A percentile compares a stretch with the other conserved stretches of the same genome.
Evolutionary conservation across 169 alveolate genomes (phyloP).

Genomic region (Prorocentrum cordatum): DNA sequence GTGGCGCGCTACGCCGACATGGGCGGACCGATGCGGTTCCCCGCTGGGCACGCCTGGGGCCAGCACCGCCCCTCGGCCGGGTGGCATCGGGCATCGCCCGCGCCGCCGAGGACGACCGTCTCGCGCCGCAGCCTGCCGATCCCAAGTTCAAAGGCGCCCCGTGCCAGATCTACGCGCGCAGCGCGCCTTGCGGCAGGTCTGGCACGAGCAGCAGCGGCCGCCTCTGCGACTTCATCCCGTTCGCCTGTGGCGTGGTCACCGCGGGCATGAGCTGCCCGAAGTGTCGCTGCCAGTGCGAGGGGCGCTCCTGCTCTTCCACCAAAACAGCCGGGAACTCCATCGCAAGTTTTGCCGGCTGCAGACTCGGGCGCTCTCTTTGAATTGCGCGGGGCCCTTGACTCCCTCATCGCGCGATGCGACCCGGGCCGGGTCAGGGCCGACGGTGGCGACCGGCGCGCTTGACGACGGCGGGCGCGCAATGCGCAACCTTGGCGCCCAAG

Average conservation of each 20-base stretch:
- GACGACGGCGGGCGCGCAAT: too few relatives aligned
- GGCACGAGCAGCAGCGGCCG: constrained; percentile 28
- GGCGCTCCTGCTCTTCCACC: too few relatives aligned
- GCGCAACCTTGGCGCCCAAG: too few relatives aligned
- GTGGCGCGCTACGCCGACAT: too few relatives aligned
- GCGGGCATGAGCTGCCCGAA: constrained; percentile 10
- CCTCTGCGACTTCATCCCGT: background rate
- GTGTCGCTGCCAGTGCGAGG: too few relatives aligned
- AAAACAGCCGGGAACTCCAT: background rate
- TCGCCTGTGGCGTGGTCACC: constrained; percentile 3
- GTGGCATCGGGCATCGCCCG: too few relatives aligned
- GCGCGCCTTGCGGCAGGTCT: constrained; percentile 25
- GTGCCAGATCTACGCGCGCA: constrained; percentile 14
- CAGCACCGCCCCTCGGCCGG: too few relatives aligned
- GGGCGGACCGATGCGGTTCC: too few relatives aligned
- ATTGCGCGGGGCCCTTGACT: background rate
- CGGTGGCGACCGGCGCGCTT: too few relatives aligned
- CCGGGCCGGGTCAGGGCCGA: background rate
- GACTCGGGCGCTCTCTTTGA: background rate
- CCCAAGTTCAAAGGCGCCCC: constrained; percentile 57
- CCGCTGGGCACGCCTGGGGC: too few relatives aligned
- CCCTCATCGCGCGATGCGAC: background rate
- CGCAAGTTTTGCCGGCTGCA: background rate
- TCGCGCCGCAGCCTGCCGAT: constrained; percentile 36
- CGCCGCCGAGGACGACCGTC: too few relatives aligned